Percentiles rank a stretch among this genome's conserved stretches.
Conservation (phyloP, 768 basidiomycete genomes). For the Leccinum rimulosum region DNA sequence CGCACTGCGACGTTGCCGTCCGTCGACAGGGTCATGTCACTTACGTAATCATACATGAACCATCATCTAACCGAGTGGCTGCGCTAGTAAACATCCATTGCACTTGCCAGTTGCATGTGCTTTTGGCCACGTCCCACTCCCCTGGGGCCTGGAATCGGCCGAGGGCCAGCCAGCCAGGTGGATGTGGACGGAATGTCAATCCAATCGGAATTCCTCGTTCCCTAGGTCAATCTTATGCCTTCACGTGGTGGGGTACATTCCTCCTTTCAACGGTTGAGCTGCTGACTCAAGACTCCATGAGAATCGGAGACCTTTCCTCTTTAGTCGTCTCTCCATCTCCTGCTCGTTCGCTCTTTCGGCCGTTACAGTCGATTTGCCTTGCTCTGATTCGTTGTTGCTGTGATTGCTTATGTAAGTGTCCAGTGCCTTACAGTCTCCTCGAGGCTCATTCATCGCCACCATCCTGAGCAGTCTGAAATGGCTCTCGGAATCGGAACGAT, state of each 20-base stretch:
- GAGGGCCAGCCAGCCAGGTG: background rate
- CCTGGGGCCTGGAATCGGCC: background rate
- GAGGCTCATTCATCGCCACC: conserved; percentile 24
- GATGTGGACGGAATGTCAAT: background rate
- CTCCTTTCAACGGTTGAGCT: too few relatives aligned
- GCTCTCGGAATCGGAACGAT: conserved; percentile 12
- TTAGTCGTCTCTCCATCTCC: background rate
- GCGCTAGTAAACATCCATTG: background rate
- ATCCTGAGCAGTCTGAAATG: conserved; percentile 7
- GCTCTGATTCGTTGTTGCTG: background rate
- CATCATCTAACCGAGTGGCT: background rate
- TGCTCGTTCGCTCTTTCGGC: background rate
- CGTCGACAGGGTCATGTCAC: background rate
- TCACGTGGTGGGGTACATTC: too few relatives aligned
- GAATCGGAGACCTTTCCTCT: background rate
- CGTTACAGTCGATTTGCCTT: background rate
- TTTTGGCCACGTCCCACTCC: background rate
- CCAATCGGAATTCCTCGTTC: conserved; percentile 11
- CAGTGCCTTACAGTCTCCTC: conserved; percentile 16
- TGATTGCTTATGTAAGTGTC: conserved; percentile 4
- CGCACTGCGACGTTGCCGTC: background rate
- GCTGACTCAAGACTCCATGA: background rate
- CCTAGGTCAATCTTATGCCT: too few relatives aligned
- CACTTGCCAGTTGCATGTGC: background rate
- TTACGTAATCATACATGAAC: conserved; percentile 10